Evolutionary conservation across 805 yeast genomes (phyloP), one percentile per base, ranked within the genome.

Genomic region (Cyberlindnera meyerae): DNA sequence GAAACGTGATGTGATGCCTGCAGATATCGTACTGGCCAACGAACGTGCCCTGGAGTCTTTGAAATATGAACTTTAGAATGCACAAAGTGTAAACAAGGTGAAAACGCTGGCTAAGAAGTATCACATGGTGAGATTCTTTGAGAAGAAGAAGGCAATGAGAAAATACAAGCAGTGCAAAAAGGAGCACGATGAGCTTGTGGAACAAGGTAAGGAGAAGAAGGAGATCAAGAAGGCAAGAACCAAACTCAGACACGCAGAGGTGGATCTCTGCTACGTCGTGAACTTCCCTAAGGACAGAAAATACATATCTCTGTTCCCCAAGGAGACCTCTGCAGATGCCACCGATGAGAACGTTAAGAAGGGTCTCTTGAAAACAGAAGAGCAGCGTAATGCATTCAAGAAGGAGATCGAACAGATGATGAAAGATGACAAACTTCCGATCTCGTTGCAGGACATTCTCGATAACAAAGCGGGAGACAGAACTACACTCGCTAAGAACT

Each of bases 121-220:
- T 58, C 96, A 87, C 56, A 88, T 87, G 89, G 87, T 93, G 33
- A 73, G 90, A 47, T 93, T 93, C 56, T 86, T 93, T 44, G 97
- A 89, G 60, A 77, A 73, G 54, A 86, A 87, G 63, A 89, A 88
- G 69, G 93, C 96, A 1, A 48, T 75, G 18, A 73, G 95, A 54
- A 73, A 67, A 40, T 75, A 84, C 53, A 82, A 80, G 45, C 63
- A 66, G 39, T 55, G 62, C 6, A 54, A 59, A 32, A 69, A 66
- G 41, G 47, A 53, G 30, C 37, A 56, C 11, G 56, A 49, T 15
- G 49, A 42, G 4, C 36, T 56, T 5, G 55, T 50, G 7, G 54
- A 54, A 40, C 13, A 49, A 44, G 29, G 61, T 60, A 36, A 66
- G 62, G 49, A 70, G 62, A 56, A 60, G 25, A 52, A 56, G 34